Evolutionary conservation across 2,329 filamentous ascomycete genomes (phyloP), one percentile per base, ranked within the genome.

Genomic region (Emmonsiellopsis sp.): DNA sequence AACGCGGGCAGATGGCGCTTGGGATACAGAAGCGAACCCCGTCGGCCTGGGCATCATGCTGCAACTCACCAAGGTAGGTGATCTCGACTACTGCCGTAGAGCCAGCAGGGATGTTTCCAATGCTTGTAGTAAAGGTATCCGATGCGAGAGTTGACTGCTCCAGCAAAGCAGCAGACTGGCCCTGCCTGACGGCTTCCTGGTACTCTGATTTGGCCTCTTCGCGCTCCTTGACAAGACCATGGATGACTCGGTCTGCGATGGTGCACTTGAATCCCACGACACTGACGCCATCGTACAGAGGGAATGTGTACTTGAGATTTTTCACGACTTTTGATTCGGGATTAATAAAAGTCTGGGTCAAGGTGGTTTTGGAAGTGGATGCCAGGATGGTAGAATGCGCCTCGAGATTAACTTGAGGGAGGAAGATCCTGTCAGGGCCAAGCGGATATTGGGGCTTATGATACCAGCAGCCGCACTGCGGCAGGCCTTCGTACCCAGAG

Each of bases 21-120:
- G 86, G 86, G 4, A 90, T 79, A 4, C 80, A 88, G 63, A 85
- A 86, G 6, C 84, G 78, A 30, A 86, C 73, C 5, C 84, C 84
- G 61, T 89, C 83, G 2, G 79, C 74, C 57, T 84, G 80, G 43
- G 82, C 78, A 62, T 89, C 85, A 59, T 88, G 83, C 69, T 87
- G 87, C 52, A 89, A 74, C 64, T 89, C 85, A 2, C 82, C 83
- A 4, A 87, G 74, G 57, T 86, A 88, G 0, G 74, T 80, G 53
- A 89, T 80, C 9, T 84, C 75, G 6, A 89, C 78, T 6, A 75
- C 65, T 35, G 87, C 70, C 35, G 73, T 76, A 13, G 78, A 76
- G 0, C 74, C 75, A 0, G 79, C 75, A 0, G 83, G 81, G 0
- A 89, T 76, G 58, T 87, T 88, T 8, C 85, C 85, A 1, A 90